Evolutionary conservation across 2,329 filamentous ascomycete genomes (phyloP), one percentile per base, ranked within the genome.

Genomic region (Alternaria ventricosa): DNA sequence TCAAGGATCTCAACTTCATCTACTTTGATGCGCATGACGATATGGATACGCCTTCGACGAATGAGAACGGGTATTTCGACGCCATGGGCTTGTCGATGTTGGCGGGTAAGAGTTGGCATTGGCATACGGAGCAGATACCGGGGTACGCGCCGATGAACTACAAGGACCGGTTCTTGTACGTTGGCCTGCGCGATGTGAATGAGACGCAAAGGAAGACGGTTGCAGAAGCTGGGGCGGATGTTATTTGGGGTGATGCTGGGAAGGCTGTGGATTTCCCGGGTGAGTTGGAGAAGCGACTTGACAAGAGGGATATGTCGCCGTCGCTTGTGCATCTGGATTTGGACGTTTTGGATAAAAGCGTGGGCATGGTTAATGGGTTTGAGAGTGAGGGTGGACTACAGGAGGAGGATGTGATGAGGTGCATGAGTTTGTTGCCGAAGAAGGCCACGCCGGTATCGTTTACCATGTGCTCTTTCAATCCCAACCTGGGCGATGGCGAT

Each of bases 1-100:
- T 60, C n/a, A 33, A 60, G 6, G 68, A 74, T 13, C 68, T 80
- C 2, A 69, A 68, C 0, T 81, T 78, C 43, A 68, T 83, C 11
- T 83, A 81, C 71, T 82, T 84, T 53, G 82, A 84, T 50, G 82
- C 81, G 3, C 82, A 84, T 49, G 81, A 83, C 55, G 81, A 84
- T 58, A 75, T 81, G 51, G 77, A 81, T 47, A 78, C 75, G 0
- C 79, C 79, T 0, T 74, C 76, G 22, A 77, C 77, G 25, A 73
- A 79, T 6, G 65, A 71, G 11, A 80, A 78, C 54, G 80, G 79
- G 1, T 81, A 81, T 43, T 70, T 82, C 6, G 80, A 81, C 57
- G 75, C 75, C 0, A 80, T 80, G 76, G 78, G 71, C 0, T 61
- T 79, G 5, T 77, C 78, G 3, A 81, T 81, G 79, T 60, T 81